These are phyloP conservation scores for Albizia julibrissin DNA, from an alignment of 306 rosid species.

Conservation along the genomic window DNA sequence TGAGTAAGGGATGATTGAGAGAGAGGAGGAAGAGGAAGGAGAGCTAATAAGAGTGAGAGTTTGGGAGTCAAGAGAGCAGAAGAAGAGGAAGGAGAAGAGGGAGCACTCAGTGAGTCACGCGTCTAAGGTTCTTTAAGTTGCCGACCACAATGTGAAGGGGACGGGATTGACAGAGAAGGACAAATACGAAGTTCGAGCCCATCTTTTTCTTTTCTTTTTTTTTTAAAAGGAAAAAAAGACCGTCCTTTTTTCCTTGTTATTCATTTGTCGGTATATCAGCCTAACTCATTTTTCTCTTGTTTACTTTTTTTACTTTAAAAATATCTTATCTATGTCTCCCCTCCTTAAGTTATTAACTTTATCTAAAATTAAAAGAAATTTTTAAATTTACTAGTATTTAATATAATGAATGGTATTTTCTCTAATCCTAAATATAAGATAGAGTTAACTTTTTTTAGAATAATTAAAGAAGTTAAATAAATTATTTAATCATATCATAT, in stretches of 20 bases:
- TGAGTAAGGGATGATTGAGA: slow-evolving; percentile 1
- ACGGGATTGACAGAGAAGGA: slow-evolving; percentile 40
- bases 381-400: too few species aligned
- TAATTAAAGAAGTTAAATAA: too few species aligned
- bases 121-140: slow-evolving; percentile 40
- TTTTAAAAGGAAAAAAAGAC: not conserved
- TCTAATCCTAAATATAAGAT: too few species aligned
- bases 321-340: not conserved
- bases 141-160: slow-evolving; percentile 58
- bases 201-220: not conserved
- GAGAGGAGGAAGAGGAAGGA: not conserved
- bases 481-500: too few species aligned
- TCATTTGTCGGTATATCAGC: not conserved
- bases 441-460: too few species aligned
- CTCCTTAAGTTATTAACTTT: too few species aligned
- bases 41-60: slow-evolving; percentile 25
- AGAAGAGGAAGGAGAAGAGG: not conserved
- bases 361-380: too few species aligned
- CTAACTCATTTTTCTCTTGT: not conserved
- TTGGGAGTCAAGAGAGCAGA: slow-evolving; percentile 23
- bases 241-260: not conserved
- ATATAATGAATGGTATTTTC: too few species aligned
- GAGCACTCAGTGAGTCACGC: slow-evolving; percentile 34
- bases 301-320: not conserved
- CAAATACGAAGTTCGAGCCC: slow-evolving; percentile 23